These are phyloP conservation scores for Conticribra weissflogii DNA, from an alignment of 108 stramenopile genomes.

Conservation along the genomic window DNA sequence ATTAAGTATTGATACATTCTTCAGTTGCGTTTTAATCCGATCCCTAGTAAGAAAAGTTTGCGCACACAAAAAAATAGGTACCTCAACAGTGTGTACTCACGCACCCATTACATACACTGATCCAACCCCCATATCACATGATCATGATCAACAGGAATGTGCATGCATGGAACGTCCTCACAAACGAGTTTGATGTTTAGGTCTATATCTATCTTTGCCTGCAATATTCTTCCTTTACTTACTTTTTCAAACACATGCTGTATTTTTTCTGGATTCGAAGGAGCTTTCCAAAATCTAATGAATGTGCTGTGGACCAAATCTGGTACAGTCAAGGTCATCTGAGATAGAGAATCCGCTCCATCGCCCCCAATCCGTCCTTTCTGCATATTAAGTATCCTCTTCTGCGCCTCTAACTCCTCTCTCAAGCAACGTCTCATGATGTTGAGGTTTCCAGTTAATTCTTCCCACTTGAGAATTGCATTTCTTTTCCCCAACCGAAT, in stretches of 20 bases:
- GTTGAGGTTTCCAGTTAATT: background rate
- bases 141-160: background rate
- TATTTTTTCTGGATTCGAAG: background rate
- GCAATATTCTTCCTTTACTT: background rate
- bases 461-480: background rate
- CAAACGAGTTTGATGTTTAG: background rate
- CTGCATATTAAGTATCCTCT: background rate
- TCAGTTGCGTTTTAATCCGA: no score
- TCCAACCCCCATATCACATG: constrained; percentile 1
- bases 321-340: background rate
- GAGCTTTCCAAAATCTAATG: constrained; percentile 2
- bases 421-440: background rate
- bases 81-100: no score
- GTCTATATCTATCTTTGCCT: background rate
- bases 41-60: no score
- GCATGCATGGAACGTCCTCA: background rate
- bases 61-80: no score
- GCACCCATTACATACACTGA: background rate
- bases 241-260: background rate
- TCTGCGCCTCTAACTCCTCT: background rate
- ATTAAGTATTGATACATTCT: no score
- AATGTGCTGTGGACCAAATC: constrained; percentile 1
- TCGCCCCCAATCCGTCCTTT: background rate
- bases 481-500: background rate
- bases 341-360: background rate